These are phyloP conservation scores for Oryza australiensis DNA, from an alignment of 176 grass and related monocot species.

Conservation along the genomic window DNA sequence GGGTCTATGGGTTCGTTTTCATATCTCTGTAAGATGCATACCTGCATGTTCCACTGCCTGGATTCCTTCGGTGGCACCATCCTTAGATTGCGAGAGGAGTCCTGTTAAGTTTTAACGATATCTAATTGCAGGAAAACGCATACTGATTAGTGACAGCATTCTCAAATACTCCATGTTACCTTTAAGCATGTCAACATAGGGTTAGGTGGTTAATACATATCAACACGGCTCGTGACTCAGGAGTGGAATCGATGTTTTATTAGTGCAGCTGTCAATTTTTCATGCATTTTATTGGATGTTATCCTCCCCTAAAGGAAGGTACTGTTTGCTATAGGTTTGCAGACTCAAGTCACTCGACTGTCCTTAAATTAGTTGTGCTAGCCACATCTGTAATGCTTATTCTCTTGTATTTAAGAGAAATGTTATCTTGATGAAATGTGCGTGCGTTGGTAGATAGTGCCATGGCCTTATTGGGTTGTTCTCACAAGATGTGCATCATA, in stretches of 20 bases:
- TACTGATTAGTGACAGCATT: background rate
- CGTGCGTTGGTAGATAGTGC: background rate
- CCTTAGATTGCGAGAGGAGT: background rate
- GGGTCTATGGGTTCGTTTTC: background rate
- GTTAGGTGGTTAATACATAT: background rate
- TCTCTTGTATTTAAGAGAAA: background rate
- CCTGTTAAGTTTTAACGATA: background rate
- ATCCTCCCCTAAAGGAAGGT: background rate
- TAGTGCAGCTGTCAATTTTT: conserved; percentile 6
- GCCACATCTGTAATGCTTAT: background rate
- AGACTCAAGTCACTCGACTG: background rate
- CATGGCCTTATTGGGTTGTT: conserved; percentile 2
- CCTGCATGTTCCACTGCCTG: background rate
- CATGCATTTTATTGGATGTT: background rate
- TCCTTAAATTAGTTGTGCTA: background rate
- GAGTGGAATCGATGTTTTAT: background rate
- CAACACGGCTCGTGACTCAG: background rate
- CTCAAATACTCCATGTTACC: background rate
- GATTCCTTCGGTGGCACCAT: background rate
- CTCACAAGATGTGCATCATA: background rate
- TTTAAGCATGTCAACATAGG: background rate
- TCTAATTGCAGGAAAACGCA: background rate
- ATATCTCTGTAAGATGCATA: background rate
- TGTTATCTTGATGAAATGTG: conserved; percentile 11
- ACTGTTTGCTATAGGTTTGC: background rate